phyloP scores from a whole-genome alignment of 2,329 filamentous ascomycete genomes.

The Pseudogymnoascus sp. region DNA sequence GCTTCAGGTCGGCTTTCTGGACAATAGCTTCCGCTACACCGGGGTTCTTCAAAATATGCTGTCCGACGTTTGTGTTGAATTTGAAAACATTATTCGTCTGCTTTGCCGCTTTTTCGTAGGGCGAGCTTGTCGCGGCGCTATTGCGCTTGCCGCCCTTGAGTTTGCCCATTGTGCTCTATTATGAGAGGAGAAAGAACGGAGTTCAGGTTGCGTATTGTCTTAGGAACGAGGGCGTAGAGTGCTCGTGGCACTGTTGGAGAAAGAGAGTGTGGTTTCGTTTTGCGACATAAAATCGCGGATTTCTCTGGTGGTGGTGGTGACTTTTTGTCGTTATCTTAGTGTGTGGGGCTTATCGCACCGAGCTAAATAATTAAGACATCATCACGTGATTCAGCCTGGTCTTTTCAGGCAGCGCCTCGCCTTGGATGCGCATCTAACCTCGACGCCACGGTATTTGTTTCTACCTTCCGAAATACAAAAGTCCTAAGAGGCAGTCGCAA shows the following conservation, averaged over 20 bases:
- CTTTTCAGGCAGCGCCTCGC: not conserved
- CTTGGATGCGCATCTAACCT: not conserved
- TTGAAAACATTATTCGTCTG: constrained; percentile 80
- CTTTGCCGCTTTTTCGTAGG: constrained; percentile 27
- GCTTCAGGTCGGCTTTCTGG: constrained; percentile 81
- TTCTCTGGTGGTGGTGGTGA: constrained; percentile 7
- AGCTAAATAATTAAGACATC: not conserved
- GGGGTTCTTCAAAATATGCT: constrained; percentile 86
- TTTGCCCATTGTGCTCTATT: constrained; percentile 26
- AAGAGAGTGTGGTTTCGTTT: not conserved
- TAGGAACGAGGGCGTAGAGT: not conserved
- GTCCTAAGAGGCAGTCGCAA: constrained; percentile 9
- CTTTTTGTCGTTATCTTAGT: constrained; percentile 10
- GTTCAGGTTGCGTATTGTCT: not conserved
- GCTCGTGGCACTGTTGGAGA: not conserved
- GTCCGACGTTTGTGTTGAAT: constrained; percentile 86
- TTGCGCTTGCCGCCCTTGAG: constrained; percentile 28
- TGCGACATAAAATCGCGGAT: not conserved
- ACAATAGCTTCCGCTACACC: constrained; percentile 77
- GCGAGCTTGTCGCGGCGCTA: constrained; percentile 19
- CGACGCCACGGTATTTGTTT: not conserved
- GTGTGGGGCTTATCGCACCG: constrained; percentile 7
- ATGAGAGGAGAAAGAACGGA: not conserved
- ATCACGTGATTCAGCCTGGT: constrained; percentile 8
- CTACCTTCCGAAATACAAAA: not conserved